phyloP scores from a whole-genome alignment of 768 basidiomycete species.

The Calocera cornea region DNA sequence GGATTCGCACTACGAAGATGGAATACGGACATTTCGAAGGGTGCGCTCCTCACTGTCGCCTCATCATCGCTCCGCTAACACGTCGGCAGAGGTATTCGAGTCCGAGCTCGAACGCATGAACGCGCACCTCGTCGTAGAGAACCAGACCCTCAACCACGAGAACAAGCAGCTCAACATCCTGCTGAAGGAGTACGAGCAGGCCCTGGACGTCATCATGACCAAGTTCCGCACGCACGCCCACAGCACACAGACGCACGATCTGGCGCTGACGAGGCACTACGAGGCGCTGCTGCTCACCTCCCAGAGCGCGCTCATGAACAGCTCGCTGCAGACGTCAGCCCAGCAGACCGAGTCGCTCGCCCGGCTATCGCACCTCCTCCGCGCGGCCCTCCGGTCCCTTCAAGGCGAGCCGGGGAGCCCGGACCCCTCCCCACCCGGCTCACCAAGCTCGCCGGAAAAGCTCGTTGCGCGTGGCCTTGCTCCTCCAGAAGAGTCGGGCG shows the following conservation, averaged over 20 bases:
- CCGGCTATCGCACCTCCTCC: conserved; percentile 55
- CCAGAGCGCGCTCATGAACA: not conserved
- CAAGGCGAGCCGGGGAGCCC: conserved; percentile 43
- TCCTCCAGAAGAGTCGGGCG: conserved; percentile 28
- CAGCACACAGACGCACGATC: conserved; percentile 84
- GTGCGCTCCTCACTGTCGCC: not conserved
- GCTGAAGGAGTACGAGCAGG: conserved; percentile 87
- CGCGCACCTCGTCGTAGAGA: conserved; percentile 83
- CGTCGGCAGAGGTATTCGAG: conserved; percentile 64
- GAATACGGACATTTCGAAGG: conserved; percentile 9
- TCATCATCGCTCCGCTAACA: not conserved
- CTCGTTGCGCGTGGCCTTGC: not conserved
- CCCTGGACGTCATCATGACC: conserved; percentile 90
- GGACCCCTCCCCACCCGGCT: conserved; percentile 28
- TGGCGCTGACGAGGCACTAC: conserved; percentile 78
- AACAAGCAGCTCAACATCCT: conserved; percentile 84
- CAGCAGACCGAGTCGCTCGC: conserved; percentile 30
- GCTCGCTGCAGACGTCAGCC: not conserved
- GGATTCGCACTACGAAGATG: conserved; percentile 40
- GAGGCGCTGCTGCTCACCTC: conserved; percentile 47
- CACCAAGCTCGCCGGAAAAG: conserved; percentile 10
- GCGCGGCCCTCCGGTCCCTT: conserved; percentile 57
- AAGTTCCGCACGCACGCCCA: conserved; percentile 90
- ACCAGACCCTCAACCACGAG: conserved; percentile 81
- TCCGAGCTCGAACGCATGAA: conserved; percentile 84